Percentiles rank a stretch among this genome's conserved stretches.
Evolutionary conservation across 805 yeast genomes (phyloP).

Genomic region (Saturnispora serradocipensis): DNA sequence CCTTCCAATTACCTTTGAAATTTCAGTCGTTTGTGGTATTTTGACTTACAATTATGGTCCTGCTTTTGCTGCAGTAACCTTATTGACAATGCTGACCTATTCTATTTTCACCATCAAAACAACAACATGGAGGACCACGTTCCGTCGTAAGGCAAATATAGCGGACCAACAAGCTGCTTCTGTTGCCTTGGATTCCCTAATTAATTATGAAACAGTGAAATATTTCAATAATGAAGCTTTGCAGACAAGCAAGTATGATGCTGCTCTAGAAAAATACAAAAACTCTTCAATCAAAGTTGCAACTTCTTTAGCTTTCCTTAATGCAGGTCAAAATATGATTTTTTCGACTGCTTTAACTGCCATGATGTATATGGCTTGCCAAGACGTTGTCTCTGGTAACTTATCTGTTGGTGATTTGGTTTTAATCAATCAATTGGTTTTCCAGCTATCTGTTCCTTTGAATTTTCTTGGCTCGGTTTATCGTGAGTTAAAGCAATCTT

Average conservation of each 20-base stretch:
- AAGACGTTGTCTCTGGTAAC: conserved; percentile 76
- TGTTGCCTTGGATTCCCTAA: conserved; percentile 86
- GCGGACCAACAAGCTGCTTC: conserved; percentile 96
- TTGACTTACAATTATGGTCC: conserved; percentile 87
- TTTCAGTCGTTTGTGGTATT: conserved; percentile 86
- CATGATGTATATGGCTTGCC: conserved; percentile 98
- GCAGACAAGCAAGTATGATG: conserved; percentile 74
- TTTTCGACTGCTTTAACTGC: conserved; percentile 85
- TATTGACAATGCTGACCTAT: conserved; percentile 82
- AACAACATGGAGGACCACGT: conserved; percentile 93
- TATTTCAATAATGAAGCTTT: conserved; percentile 84
- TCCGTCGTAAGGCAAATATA: conserved; percentile 78
- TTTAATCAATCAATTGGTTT: conserved; percentile 87
- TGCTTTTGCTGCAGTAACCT: conserved; percentile 81
- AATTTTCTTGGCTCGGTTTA: conserved; percentile 94
- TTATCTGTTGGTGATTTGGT: conserved; percentile 93
- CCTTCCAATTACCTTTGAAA: conserved; percentile 86
- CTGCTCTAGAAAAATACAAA: conserved; percentile 65
- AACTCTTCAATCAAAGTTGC: conserved; percentile 71
- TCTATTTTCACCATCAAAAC: conserved; percentile 81
- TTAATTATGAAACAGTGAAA: conserved; percentile 90
- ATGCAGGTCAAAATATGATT: conserved; percentile 71
- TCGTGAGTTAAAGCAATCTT: conserved; percentile 85
- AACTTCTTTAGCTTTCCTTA: conserved; percentile 68
- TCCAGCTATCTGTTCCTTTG: conserved; percentile 90